Evolutionary conservation across 1,139 yeast species (phyloP).

Genomic region (Magnusiomyces suaveolens): DNA sequence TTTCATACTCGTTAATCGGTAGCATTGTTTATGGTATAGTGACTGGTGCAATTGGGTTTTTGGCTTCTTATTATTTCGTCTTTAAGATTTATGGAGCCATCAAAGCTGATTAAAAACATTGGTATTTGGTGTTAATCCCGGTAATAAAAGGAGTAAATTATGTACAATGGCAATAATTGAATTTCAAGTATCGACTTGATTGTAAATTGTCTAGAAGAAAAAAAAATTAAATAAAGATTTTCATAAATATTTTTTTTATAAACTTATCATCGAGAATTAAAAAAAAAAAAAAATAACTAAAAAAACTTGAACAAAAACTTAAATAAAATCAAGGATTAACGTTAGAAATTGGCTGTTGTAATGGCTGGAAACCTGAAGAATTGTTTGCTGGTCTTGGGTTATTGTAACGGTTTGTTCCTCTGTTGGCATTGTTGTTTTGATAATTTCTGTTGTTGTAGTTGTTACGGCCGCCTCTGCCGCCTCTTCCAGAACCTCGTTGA

Average conservation of each 20-base stretch:
- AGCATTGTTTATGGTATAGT: slow-evolving; percentile 56
- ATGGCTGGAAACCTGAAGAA: neutral
- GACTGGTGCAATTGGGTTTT: slow-evolving; percentile 67
- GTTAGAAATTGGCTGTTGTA: neutral
- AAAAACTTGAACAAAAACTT: neutral
- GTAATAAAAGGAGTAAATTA: neutral
- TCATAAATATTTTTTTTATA: too few species aligned
- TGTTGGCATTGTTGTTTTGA: neutral
- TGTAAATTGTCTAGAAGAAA: too few species aligned
- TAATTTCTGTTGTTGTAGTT: neutral
- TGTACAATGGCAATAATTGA: neutral
- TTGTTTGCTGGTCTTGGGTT: neutral
- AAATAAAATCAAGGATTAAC: neutral
- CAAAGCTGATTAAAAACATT: slow-evolving; percentile 43
- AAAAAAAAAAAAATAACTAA: too few species aligned
- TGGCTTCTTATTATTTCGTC: slow-evolving; percentile 54
- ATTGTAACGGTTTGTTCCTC: neutral
- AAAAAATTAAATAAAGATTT: too few species aligned
- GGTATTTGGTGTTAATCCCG: neutral
- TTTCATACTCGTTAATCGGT: slow-evolving; percentile 61
- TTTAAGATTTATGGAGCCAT: slow-evolving; percentile 48
- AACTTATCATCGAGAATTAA: too few species aligned
- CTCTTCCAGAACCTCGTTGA: neutral
- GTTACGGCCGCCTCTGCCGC: neutral
- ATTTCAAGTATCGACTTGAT: neutral